These are phyloP conservation scores for Xanthoparmelia taractica DNA, from an alignment of 495 filamentous ascomycete genomes.

Conservation along the genomic window DNA sequence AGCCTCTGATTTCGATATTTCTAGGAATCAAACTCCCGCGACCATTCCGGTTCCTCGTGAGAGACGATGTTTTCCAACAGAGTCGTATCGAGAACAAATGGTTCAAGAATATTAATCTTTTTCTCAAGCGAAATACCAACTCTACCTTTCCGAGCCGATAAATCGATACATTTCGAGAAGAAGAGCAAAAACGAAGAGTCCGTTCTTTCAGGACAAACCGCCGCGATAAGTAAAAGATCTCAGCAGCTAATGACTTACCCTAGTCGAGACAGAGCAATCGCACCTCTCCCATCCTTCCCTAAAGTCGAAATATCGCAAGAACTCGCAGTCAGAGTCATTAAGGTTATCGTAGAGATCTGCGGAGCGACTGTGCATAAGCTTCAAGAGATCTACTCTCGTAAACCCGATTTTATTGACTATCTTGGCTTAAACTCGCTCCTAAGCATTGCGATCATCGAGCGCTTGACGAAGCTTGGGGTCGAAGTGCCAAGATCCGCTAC, in stretches of 20 bases:
- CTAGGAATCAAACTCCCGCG: background rate
- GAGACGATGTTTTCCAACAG: slow-evolving; percentile 5
- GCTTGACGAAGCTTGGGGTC: too few species aligned
- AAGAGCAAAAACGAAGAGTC: background rate
- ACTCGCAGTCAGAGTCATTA: background rate
- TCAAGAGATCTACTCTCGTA: too few species aligned
- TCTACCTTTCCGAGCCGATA: background rate
- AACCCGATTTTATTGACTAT: too few species aligned
- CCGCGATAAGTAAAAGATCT: background rate
- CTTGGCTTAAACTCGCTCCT: too few species aligned
- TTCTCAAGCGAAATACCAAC: background rate
- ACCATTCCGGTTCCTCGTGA: background rate
- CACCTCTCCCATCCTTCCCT: background rate
- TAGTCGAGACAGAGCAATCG: background rate
- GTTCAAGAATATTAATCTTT: slow-evolving; percentile 19
- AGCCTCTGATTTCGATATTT: slow-evolving; percentile 11
- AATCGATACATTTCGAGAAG: background rate
- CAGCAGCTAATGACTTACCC: background rate
- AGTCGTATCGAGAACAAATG: slow-evolving; percentile 19
- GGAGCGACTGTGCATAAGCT: background rate
- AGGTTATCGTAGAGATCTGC: background rate
- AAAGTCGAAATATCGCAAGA: background rate
- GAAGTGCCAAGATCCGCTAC: too few species aligned
- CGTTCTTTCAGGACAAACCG: background rate
- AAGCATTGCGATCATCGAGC: too few species aligned